Conservation (phyloP, 805 yeast genomes). For the Isabelozyma gotoi region DNA sequence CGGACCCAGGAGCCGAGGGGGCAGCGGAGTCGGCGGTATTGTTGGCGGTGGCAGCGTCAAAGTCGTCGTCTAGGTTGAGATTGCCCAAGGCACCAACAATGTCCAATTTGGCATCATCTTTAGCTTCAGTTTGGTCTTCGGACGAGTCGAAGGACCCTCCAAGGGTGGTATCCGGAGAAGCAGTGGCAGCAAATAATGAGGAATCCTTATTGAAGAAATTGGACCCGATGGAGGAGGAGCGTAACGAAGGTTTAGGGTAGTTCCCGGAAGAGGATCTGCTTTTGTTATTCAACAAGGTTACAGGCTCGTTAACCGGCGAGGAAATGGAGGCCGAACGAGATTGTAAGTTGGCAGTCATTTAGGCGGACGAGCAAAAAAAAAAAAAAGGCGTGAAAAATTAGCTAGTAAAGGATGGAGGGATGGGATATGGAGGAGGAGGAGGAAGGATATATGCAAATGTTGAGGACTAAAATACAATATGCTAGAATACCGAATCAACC, state of each 20-base stretch:
- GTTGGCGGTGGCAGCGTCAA: conserved; percentile 11
- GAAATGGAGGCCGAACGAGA: conserved; percentile 21
- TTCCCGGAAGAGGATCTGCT: neutral
- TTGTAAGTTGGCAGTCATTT: conserved; percentile 16
- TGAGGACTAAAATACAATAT: neutral
- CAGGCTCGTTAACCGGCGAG: conserved; percentile 2
- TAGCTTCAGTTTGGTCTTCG: conserved; percentile 7
- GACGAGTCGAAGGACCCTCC: conserved; percentile 2
- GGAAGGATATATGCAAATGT: neutral
- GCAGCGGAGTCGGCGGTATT: conserved; percentile 3
- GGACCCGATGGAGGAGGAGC: conserved; percentile 24
- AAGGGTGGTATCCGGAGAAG: conserved; percentile 4
- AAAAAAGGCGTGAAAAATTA: too few relatives aligned
- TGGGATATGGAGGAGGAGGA: neutral
- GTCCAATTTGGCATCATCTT: conserved; percentile 29
- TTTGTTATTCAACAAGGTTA: neutral
- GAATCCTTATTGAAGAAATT: conserved; percentile 25
- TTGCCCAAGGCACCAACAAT: conserved; percentile 49
- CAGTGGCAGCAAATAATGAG: conserved; percentile 17
- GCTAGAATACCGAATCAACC: neutral
- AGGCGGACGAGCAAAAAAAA: too few relatives aligned
- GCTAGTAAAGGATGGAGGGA: neutral
- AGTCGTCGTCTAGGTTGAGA: conserved; percentile 45
- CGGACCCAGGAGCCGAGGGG: neutral
- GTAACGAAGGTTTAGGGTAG: conserved; percentile 1